Evolutionary conservation across 1,284 basidiomycete species (phyloP).

Genomic region (Cutaneotrichosporon sp.): DNA sequence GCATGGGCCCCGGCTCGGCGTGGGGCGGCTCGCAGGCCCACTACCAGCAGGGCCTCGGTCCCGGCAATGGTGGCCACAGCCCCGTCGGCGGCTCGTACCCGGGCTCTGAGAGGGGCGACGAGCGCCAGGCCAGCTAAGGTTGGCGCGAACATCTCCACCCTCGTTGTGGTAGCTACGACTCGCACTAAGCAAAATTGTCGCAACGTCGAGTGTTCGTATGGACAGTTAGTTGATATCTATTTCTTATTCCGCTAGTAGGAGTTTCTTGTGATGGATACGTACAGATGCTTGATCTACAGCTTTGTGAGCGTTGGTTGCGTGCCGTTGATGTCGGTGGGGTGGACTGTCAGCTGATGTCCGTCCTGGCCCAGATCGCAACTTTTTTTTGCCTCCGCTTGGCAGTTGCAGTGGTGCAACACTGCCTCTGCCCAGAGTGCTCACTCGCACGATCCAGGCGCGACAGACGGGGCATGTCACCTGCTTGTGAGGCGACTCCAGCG

Average conservation of each 20-base stretch:
- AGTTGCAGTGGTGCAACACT: background rate
- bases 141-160: background rate
- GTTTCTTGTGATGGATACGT: background rate
- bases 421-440: too few relatives aligned
- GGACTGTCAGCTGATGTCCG: background rate
- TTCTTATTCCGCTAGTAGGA: background rate
- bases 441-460: too few relatives aligned
- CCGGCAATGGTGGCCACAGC: background rate
- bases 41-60: background rate
- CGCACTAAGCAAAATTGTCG: background rate
- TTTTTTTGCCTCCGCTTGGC: background rate
- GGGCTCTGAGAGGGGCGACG: constrained; percentile 18
- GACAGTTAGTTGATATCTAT: background rate
- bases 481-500: too few relatives aligned
- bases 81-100: constrained; percentile 4
- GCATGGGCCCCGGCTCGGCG: constrained; percentile 10
- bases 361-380: background rate
- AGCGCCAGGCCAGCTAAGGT: constrained; percentile 15
- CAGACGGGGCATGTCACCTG: too few relatives aligned
- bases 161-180: background rate
- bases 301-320: background rate
- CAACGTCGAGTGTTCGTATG: background rate
- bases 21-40: constrained; percentile 7
- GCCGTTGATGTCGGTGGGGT: background rate
- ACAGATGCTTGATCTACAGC: background rate